These are phyloP conservation scores for Apiospora marii DNA, from an alignment of 2,329 filamentous ascomycete species.

Conservation along the genomic window DNA sequence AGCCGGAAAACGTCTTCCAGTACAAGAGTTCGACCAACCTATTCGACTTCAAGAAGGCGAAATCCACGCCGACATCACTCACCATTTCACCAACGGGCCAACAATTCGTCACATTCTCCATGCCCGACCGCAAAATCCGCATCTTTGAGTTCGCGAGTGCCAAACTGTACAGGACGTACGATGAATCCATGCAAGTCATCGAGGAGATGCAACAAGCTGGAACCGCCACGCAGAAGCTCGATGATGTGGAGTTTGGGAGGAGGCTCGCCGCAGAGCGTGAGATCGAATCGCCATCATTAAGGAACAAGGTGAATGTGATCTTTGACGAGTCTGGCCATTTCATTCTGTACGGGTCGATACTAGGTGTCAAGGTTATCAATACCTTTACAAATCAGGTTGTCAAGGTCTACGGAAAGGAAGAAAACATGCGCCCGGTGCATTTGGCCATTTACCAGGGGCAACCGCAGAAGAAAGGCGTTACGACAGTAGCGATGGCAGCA, in stretches of 20 bases:
- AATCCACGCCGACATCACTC: slow-evolving; percentile 81
- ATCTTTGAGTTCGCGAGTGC: slow-evolving; percentile 91
- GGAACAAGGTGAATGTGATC: slow-evolving; percentile 80
- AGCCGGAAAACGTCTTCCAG: slow-evolving; percentile 89
- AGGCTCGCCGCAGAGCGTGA: slow-evolving; percentile 87
- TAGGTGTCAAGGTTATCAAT: slow-evolving; percentile 95
- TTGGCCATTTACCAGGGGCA: slow-evolving; percentile 92
- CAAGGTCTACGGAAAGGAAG: slow-evolving; percentile 88
- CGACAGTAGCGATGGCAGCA: slow-evolving; percentile 97
- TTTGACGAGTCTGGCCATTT: slow-evolving; percentile 98
- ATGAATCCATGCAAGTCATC: slow-evolving; percentile 88
- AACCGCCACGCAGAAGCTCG: slow-evolving; percentile 79
- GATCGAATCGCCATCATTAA: slow-evolving; percentile 73
- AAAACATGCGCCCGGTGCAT: slow-evolving; percentile 84
- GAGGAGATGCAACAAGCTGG: slow-evolving; percentile 97
- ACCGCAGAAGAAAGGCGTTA: slow-evolving; percentile 90
- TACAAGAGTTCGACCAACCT: slow-evolving; percentile 94
- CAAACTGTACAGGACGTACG: slow-evolving; percentile 91
- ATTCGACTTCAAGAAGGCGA: slow-evolving; percentile 97
- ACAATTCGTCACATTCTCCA: slow-evolving; percentile 87
- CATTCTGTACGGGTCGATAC: slow-evolving; percentile 89
- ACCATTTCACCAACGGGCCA: slow-evolving; percentile 86
- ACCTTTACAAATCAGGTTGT: slow-evolving; percentile 93
- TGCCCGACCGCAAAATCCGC: slow-evolving; percentile 91
- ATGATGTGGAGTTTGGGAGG: slow-evolving; percentile 91